Evolutionary conservation across 306 rosid species (phyloP).

Genomic region (Quercus aquifolioides): DNA sequence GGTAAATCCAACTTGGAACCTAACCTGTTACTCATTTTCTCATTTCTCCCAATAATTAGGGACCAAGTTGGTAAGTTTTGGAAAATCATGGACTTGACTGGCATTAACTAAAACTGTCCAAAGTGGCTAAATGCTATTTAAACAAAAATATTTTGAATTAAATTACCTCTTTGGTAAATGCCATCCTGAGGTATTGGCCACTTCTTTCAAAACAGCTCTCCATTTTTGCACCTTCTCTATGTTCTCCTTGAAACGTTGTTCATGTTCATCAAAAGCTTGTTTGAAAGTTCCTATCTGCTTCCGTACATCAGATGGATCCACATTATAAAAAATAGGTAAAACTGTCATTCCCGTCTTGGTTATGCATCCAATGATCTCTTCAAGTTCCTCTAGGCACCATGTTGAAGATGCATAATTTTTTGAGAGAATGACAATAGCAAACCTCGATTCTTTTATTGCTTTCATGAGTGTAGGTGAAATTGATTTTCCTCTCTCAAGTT

Average conservation of each 20-base stretch:
- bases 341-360: neutral
- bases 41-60: no score
- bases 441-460: neutral
- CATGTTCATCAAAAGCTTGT: neutral
- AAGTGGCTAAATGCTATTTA: no score
- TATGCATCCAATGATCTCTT: neutral
- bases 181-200: neutral
- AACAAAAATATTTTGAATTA: neutral
- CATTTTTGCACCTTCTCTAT: neutral
- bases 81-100: fast-evolving
- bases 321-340: neutral
- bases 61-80: no score
- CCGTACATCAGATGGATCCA: neutral
- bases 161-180: neutral
- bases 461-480: neutral
- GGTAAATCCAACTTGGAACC: no score
- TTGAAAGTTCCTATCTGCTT: neutral
- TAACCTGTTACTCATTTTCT: no score
- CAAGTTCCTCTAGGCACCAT: neutral
- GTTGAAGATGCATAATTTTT: neutral
- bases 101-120: no score
- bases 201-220: neutral
- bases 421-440: neutral
- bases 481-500: neutral
- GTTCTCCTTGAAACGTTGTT: neutral